phyloP scores from a whole-genome alignment of 2,329 filamentous ascomycete genomes.

The Aspergillus udagawae region DNA sequence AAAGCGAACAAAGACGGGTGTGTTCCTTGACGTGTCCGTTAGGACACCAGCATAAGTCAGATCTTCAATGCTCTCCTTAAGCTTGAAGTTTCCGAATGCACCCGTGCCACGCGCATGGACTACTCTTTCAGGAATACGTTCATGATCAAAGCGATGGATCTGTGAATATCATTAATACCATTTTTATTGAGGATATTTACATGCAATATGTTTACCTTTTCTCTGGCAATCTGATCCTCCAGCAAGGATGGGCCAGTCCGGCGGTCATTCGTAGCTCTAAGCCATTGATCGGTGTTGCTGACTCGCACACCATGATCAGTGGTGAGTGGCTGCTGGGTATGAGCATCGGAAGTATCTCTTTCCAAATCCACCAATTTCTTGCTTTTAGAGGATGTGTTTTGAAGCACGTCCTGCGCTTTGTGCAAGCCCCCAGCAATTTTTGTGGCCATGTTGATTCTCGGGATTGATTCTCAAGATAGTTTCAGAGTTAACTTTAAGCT shows the following conservation, averaged over 20 bases:
- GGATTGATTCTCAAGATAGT: neutral
- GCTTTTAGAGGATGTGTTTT: conserved; percentile 20
- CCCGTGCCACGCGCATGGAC: conserved; percentile 63
- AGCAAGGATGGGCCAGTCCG: conserved; percentile 43
- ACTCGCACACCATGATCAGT: conserved; percentile 71
- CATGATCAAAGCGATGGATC: conserved; percentile 68
- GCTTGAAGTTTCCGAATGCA: conserved; percentile 64
- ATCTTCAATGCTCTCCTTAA: conserved; percentile 60
- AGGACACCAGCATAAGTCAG: conserved; percentile 62
- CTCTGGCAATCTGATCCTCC: conserved; percentile 68
- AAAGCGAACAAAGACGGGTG: conserved; percentile 66
- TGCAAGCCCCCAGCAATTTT: conserved; percentile 25
- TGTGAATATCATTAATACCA: conserved; percentile 12
- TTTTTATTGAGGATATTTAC: neutral
- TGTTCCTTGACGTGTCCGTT: conserved; percentile 64
- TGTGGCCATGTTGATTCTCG: conserved; percentile 20
- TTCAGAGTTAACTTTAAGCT: neutral
- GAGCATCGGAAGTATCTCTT: conserved; percentile 54
- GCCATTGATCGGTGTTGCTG: conserved; percentile 69
- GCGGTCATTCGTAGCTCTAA: conserved; percentile 58
- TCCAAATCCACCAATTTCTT: conserved; percentile 59
- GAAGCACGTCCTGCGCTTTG: conserved; percentile 26
- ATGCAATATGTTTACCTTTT: conserved; percentile 57
- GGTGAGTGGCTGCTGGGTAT: conserved; percentile 58
- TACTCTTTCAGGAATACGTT: conserved; percentile 65